These are phyloP conservation scores for Xylaria polymorpha DNA, from an alignment of 2,329 filamentous ascomycete genomes.

Conservation along the genomic window DNA sequence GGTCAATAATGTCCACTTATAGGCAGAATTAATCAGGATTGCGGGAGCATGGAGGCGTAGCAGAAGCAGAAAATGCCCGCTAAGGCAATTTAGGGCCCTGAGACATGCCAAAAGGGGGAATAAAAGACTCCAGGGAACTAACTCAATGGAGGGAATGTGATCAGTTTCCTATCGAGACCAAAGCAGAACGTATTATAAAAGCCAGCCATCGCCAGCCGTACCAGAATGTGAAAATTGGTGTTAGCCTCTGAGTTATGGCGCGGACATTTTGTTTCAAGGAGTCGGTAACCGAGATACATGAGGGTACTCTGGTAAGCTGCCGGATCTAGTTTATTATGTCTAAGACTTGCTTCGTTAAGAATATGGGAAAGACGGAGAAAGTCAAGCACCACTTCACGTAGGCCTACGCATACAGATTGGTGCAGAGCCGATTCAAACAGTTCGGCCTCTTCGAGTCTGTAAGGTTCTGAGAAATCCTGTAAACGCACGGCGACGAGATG, in stretches of 20 bases:
- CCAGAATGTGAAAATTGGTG: conserved; percentile 13
- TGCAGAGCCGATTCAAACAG: conserved; percentile 15
- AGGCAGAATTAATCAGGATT: too few species aligned
- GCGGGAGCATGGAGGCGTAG: too few species aligned
- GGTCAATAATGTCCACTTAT: too few species aligned
- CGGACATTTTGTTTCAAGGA: conserved; percentile 18
- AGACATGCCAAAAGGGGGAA: too few species aligned
- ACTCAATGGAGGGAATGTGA: conserved; percentile 11
- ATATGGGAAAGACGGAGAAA: conserved; percentile 18
- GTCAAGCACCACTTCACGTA: conserved; percentile 29
- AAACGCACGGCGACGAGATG: conserved; percentile 19
- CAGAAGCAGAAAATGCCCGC: too few species aligned
- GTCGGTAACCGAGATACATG: conserved; percentile 28
- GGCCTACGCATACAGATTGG: conserved; percentile 24
- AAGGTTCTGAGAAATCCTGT: not conserved
- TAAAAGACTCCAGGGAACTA: too few species aligned
- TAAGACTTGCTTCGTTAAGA: conserved; percentile 20
- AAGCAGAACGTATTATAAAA: conserved; percentile 35
- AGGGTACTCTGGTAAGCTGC: conserved; percentile 26
- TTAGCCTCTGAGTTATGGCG: not conserved
- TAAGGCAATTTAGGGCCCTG: too few species aligned
- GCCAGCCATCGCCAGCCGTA: conserved; percentile 23
- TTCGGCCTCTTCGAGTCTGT: not conserved
- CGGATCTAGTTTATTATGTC: conserved; percentile 24
- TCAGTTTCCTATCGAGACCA: conserved; percentile 26